A percentile compares a stretch with the other conserved stretches of the same genome.
Conservation (phyloP, 2,329 filamentous ascomycete genomes). For the Whalleya microplaca region DNA sequence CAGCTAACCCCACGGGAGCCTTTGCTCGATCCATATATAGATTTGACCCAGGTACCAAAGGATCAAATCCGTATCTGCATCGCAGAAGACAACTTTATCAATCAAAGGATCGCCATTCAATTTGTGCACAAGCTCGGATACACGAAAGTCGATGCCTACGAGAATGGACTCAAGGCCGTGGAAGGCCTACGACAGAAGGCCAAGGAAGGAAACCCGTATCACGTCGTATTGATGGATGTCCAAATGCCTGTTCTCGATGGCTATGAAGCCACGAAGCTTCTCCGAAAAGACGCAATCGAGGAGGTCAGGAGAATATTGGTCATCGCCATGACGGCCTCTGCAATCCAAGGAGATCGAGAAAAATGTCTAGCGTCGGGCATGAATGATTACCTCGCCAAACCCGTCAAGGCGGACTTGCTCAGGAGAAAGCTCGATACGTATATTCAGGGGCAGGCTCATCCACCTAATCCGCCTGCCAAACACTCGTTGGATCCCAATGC, state of each 20-base stretch:
- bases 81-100: conserved; percentile 93
- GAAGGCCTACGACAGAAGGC: conserved; percentile 79
- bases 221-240: conserved; percentile 92
- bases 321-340: conserved; percentile 95
- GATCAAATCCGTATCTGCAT: conserved; percentile 86
- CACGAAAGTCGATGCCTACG: conserved; percentile 79
- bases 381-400: conserved; percentile 97
- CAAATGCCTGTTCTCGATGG: conserved; percentile 95
- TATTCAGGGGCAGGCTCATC: conserved; percentile 44
- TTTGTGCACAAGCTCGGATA: conserved; percentile 88
- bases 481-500: conserved; percentile 24
- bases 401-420: conserved; percentile 85
- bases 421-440: conserved; percentile 77
- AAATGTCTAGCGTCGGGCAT: conserved; percentile 96
- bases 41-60: conserved; percentile 74
- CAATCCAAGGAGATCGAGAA: conserved; percentile 91
- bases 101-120: conserved; percentile 90
- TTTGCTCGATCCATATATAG: conserved; percentile 55
- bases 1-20: conserved; percentile 44
- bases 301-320: conserved; percentile 83
- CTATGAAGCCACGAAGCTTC: conserved; percentile 84
- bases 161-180: conserved; percentile 86
- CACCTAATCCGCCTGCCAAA: conserved; percentile 30
- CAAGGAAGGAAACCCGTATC: conserved; percentile 75
- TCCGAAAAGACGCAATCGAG: conserved; percentile 76